A percentile compares a stretch with the other conserved stretches of the same genome.
phyloP scores from a whole-genome alignment of 2,329 filamentous ascomycete species.

The Ophiobolus disseminans region DNA sequence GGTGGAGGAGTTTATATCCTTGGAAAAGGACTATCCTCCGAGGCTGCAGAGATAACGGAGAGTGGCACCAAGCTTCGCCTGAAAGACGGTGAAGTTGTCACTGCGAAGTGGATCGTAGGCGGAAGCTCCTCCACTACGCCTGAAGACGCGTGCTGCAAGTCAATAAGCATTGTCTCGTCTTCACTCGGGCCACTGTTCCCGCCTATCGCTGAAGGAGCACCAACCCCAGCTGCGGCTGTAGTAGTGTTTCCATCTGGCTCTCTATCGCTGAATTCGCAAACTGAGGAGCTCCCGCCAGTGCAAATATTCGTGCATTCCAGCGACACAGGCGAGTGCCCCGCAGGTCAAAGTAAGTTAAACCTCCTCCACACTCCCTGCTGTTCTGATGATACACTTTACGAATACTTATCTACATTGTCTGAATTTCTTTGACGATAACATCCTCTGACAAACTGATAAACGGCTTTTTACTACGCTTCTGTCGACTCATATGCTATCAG shows the following conservation, averaged over 20 bases:
- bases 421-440: conserved; percentile 86
- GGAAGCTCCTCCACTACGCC: conserved; percentile 33
- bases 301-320: conserved; percentile 78
- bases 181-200: conserved; percentile 72
- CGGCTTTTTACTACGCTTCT: conserved; percentile 39
- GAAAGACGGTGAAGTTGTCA: conserved; percentile 65
- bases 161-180: conserved; percentile 74
- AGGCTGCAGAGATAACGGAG: conserved; percentile 8
- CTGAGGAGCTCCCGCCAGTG: conserved; percentile 55
- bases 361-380: conserved; percentile 40
- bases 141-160: conserved; percentile 57
- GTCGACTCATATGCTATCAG: conserved; percentile 2
- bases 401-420: conserved; percentile 99
- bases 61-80: conserved; percentile 57
- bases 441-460: conserved; percentile 90
- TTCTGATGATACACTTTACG: conserved; percentile 81
- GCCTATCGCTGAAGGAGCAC: conserved; percentile 74
- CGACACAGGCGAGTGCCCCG: conserved; percentile 90
- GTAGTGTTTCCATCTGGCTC: conserved; percentile 68
- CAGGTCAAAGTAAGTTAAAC: conserved; percentile 81
- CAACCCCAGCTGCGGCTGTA: conserved; percentile 75
- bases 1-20: conserved; percentile 91
- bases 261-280: conserved; percentile 51
- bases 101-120: conserved; percentile 62
- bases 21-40: conserved; percentile 66